Conservation (phyloP, 2,329 filamentous ascomycete species). For the Alternaria sp. region DNA sequence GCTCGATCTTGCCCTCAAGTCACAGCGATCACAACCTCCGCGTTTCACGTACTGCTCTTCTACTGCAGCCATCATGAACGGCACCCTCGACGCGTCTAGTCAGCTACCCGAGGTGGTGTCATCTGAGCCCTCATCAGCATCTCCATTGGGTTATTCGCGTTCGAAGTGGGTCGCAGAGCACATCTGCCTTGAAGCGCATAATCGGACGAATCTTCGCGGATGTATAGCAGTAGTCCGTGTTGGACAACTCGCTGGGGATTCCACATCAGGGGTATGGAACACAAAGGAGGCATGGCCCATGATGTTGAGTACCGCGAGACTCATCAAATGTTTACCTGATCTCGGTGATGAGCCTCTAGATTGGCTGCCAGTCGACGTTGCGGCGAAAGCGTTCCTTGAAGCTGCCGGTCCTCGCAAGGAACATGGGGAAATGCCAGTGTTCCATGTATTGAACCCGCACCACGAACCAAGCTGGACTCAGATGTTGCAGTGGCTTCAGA, state of each 20-base stretch:
- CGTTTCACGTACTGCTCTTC: constrained; percentile 61
- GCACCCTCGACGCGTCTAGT: constrained; percentile 14
- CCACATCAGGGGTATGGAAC: constrained; percentile 37
- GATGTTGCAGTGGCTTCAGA: constrained; percentile 55
- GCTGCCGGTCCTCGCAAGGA: constrained; percentile 35
- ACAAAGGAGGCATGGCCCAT: constrained; percentile 46
- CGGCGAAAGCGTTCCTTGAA: constrained; percentile 57
- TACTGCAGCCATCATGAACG: constrained; percentile 54
- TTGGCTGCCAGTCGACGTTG: constrained; percentile 45
- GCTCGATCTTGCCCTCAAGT: constrained; percentile 53
- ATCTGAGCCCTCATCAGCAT: constrained; percentile 52
- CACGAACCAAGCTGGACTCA: constrained; percentile 53
- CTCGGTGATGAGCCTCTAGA: constrained; percentile 35
- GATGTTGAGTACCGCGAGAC: constrained; percentile 41
- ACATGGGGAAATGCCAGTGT: constrained; percentile 42
- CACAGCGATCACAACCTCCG: constrained; percentile 37
- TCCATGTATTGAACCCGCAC: constrained; percentile 59
- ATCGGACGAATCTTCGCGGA: constrained; percentile 35
- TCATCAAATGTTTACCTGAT: constrained; percentile 41
- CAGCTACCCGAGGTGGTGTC: constrained; percentile 53
- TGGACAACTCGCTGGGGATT: constrained; percentile 50
- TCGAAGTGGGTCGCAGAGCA: constrained; percentile 65
- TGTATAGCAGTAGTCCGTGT: constrained; percentile 47
- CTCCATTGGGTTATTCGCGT: constrained; percentile 61
- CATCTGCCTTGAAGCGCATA: constrained; percentile 54